phyloP scores from a whole-genome alignment of 1,139 yeast species.

The Cylindricascospora bacillispora region DNA sequence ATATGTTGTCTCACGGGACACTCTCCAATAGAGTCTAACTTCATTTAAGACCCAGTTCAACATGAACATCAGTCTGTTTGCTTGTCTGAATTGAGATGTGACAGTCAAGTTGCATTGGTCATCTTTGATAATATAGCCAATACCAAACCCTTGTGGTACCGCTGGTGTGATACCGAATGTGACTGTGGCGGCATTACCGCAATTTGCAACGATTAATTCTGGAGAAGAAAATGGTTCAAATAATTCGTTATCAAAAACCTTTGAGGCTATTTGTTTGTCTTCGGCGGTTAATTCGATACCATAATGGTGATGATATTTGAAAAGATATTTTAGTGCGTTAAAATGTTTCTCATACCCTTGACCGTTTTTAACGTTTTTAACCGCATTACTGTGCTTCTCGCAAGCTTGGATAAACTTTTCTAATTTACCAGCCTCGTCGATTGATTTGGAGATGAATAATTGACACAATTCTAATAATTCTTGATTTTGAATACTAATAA shows the following conservation, averaged over 20 bases:
- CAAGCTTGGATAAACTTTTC: slow-evolving; percentile 39
- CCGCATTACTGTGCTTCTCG: slow-evolving; percentile 36
- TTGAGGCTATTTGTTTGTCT: slow-evolving; percentile 17
- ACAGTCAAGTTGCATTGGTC: slow-evolving; percentile 51
- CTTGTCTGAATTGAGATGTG: slow-evolving; percentile 64
- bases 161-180: slow-evolving; percentile 72
- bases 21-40: slow-evolving; percentile 35
- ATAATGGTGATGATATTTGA: slow-evolving; percentile 21
- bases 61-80: slow-evolving; percentile 53
- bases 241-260: slow-evolving; percentile 30
- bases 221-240: slow-evolving; percentile 36
- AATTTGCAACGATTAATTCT: slow-evolving; percentile 41
- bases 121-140: slow-evolving; percentile 61
- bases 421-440: slow-evolving; percentile 19
- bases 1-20: slow-evolving; percentile 27
- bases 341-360: slow-evolving; percentile 62
- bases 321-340: slow-evolving; percentile 46
- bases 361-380: slow-evolving; percentile 45
- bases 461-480: slow-evolving; percentile 43
- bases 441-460: slow-evolving; percentile 42
- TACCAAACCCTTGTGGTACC: slow-evolving; percentile 60
- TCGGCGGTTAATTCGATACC: slow-evolving; percentile 32
- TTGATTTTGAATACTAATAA: slow-evolving; percentile 51
- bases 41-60: slow-evolving; percentile 47
- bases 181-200: slow-evolving; percentile 68